Conservation (phyloP, 23 red algal species). For the Gracilaria caudata region DNA sequence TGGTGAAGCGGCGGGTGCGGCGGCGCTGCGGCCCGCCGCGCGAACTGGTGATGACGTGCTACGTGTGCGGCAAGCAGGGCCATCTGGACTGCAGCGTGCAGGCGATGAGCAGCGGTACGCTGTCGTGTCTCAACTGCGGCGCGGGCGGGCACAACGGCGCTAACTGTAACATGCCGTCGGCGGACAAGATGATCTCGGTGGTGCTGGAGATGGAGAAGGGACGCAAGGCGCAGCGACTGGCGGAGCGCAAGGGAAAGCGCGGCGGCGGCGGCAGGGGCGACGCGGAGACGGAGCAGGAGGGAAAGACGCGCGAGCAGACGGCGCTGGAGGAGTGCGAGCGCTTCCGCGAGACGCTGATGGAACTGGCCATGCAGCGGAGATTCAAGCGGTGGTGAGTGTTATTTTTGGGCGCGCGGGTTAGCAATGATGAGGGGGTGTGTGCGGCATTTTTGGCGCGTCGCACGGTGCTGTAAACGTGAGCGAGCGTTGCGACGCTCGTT, state of each 20-base stretch:
- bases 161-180: conserved; percentile 35
- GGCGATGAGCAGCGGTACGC: background rate
- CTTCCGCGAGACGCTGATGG: background rate
- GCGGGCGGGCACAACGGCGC: conserved; percentile 16
- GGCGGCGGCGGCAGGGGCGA: no score
- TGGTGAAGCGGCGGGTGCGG: conserved; percentile 24
- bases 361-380: background rate
- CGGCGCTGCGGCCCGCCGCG: conserved; percentile 36
- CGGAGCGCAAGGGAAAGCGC: background rate
- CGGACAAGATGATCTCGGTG: conserved; percentile 8
- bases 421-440: background rate
- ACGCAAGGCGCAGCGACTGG: background rate
- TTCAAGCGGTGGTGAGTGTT: background rate
- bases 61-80: conserved; percentile 41
- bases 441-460: background rate
- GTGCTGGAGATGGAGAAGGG: conserved; percentile 26
- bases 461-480: conserved; percentile 11
- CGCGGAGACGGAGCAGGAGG: background rate
- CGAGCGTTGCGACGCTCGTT: background rate
- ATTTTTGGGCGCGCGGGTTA: background rate
- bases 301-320: background rate
- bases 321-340: background rate
- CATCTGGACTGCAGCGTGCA: conserved; percentile 56
- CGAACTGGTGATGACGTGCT: conserved; percentile 21
- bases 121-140: conserved; percentile 62